Evolutionary conservation across 345 rosid genomes (phyloP), one percentile per base, ranked within the genome.

Genomic region (Mangifera indica): DNA sequence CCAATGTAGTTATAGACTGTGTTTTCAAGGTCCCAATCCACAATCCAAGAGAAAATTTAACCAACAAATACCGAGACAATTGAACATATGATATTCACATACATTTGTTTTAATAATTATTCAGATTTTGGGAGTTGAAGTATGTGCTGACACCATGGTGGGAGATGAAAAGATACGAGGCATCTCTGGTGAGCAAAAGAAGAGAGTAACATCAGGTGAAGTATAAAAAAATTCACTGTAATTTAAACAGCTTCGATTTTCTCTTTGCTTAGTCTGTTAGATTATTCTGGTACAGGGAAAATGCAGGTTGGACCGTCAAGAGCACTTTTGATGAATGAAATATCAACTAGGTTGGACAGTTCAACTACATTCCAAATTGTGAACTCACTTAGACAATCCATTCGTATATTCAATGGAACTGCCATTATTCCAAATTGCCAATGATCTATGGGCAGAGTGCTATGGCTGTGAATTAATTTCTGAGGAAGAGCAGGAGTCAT

Each of bases 281-380:
- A n/a, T n/a, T n/a, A n/a, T n/a, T 63, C 44, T 61, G 45, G 1
- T 24, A 32, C 52, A 87, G 96, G 97, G 15, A 97, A 93, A 72
- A 91, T 83, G 90, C 67, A 87, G 32, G 94, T 93, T 48, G 98
- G 98, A 75, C 98, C 97, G 7, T 83, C 87, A 46, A 81, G 83
- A 72, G 90, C 90, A 61, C 82, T 90, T 10, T 89, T 93, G 80
- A 90, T 93, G 98, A 97, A 93, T 60, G 97, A 90, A 73, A 90
- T 93, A 76, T 86, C 93, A 0, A 90, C 93, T 24, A 94, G 98
- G 26, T 81, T 93, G 67, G 98, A 93, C 70, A 87, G 90, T 56
- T 90, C 98, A 59, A 93, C 97, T 0, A 85, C 94, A 7, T 93
- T 79, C 71, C 94, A 93, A 71, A 93, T 89, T 18, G 83, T 93